Evolutionary conservation across 306 rosid species (phyloP).

Genomic region (Quercus glauca): DNA sequence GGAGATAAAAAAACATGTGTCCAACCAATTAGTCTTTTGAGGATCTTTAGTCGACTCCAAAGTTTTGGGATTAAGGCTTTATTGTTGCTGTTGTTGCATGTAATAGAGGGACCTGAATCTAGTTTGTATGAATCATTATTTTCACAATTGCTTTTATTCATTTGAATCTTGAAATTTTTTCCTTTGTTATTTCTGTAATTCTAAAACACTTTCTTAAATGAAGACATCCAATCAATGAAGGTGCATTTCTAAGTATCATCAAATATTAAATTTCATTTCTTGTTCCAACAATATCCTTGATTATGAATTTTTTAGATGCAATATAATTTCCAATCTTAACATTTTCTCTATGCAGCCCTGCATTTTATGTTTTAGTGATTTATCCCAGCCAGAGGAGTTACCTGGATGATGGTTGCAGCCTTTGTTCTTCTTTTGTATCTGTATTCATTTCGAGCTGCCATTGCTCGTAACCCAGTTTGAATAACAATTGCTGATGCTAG

Average conservation of each 20-base stretch:
- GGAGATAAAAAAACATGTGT: too few species aligned
- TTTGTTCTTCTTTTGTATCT: conserved; percentile 67
- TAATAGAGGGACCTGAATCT: not conserved
- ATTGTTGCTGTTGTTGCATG: too few species aligned
- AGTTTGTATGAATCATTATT: not conserved
- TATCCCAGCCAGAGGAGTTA: conserved; percentile 26
- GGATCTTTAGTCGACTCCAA: too few species aligned
- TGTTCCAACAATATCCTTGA: not conserved
- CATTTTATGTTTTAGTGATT: not conserved
- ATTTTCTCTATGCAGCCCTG: not conserved
- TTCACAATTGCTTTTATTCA: not conserved
- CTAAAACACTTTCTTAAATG: not conserved
- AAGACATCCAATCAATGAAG: too few species aligned
- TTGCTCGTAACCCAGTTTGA: conserved; percentile 79
- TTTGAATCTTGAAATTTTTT: not conserved
- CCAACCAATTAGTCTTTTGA: too few species aligned
- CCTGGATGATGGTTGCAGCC: conserved; percentile 75
- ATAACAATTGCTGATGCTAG: conserved; percentile 59
- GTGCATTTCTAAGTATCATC: too few species aligned
- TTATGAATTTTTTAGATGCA: conserved; percentile 13
- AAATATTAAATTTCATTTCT: not conserved
- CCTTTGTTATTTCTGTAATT: not conserved
- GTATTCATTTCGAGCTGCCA: conserved; percentile 72
- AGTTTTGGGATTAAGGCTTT: too few species aligned
- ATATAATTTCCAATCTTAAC: not conserved